Evolutionary conservation across 1,284 basidiomycete genomes (phyloP).

Genomic region (Heterobasidion irregulare): DNA sequence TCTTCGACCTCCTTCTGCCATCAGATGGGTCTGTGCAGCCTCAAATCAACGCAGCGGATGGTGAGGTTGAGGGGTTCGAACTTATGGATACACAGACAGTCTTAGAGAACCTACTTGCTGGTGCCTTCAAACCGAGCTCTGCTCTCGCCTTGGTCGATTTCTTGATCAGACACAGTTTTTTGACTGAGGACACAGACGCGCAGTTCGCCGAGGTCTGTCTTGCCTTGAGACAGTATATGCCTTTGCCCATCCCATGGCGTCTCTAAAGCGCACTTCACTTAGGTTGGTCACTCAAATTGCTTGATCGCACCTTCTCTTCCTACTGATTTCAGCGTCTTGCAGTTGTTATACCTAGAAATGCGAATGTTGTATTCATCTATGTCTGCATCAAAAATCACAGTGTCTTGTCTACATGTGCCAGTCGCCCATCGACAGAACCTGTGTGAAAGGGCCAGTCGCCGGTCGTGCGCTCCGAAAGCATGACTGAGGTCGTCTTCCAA

Average conservation of each 20-base stretch:
- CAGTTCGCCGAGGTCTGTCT: slow-evolving; percentile 27
- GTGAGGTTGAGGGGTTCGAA: slow-evolving; percentile 34
- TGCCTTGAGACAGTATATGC: slow-evolving; percentile 8
- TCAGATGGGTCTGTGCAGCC: slow-evolving; percentile 23
- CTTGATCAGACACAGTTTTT: slow-evolving; percentile 37
- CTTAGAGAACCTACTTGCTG: slow-evolving; percentile 27
- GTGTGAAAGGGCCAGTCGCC: too few relatives aligned
- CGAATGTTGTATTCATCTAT: too few relatives aligned
- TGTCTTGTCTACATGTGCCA: too few relatives aligned
- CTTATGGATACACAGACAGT: slow-evolving; percentile 27
- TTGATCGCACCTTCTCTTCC: too few relatives aligned
- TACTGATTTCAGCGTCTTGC: too few relatives aligned
- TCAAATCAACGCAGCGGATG: slow-evolving; percentile 26
- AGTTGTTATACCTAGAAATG: too few relatives aligned
- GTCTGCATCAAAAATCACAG: too few relatives aligned
- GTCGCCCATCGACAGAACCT: too few relatives aligned
- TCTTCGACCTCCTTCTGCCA: slow-evolving; percentile 31
- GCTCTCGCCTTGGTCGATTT: slow-evolving; percentile 46
- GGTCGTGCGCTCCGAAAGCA: too few relatives aligned
- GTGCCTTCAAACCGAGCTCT: slow-evolving; percentile 46
- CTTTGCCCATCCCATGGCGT: neutral
- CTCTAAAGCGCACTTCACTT: too few relatives aligned
- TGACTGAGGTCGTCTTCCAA: too few relatives aligned
- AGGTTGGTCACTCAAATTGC: too few relatives aligned
- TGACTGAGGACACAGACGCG: slow-evolving; percentile 38